phyloP scores from a whole-genome alignment of 495 filamentous ascomycete species.

The Oidiodendron maius region DNA sequence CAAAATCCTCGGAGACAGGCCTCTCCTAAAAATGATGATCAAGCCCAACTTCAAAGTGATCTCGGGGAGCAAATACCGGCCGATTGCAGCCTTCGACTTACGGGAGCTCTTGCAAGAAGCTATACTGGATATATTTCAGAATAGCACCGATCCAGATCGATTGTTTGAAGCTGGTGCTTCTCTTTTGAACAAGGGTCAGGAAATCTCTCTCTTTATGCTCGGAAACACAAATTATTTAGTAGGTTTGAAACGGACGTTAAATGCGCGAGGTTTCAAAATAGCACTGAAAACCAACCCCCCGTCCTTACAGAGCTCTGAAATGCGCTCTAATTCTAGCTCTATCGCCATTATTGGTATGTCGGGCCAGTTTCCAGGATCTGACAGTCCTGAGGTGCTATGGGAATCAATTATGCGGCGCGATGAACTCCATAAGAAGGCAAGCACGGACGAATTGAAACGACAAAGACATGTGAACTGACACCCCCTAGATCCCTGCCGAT shows the following conservation, averaged over 20 bases:
- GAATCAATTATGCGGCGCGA: constrained; percentile 23
- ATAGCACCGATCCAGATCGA: background rate
- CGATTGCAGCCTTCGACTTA: background rate
- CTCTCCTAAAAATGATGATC: background rate
- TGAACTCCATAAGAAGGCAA: constrained; percentile 23
- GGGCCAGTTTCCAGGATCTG: constrained; percentile 31
- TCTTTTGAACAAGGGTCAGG: background rate
- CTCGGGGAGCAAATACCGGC: background rate
- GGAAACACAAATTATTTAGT: background rate
- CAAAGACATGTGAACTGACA: background rate
- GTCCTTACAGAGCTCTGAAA: background rate
- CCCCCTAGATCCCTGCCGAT: constrained; percentile 30
- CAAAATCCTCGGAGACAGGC: background rate
- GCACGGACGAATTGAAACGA: constrained; percentile 9
- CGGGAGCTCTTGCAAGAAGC: background rate
- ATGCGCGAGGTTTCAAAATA: background rate
- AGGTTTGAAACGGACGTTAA: background rate
- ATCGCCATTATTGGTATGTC: constrained; percentile 39
- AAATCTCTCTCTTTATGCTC: background rate
- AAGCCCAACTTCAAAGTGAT: background rate
- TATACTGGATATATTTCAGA: background rate
- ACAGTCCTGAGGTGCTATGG: constrained; percentile 8
- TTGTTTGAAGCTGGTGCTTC: background rate
- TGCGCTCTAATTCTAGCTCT: background rate
- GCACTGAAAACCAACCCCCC: background rate